phyloP scores from a whole-genome alignment of 2,329 filamentous ascomycete species.

The Aciculosporium take region DNA sequence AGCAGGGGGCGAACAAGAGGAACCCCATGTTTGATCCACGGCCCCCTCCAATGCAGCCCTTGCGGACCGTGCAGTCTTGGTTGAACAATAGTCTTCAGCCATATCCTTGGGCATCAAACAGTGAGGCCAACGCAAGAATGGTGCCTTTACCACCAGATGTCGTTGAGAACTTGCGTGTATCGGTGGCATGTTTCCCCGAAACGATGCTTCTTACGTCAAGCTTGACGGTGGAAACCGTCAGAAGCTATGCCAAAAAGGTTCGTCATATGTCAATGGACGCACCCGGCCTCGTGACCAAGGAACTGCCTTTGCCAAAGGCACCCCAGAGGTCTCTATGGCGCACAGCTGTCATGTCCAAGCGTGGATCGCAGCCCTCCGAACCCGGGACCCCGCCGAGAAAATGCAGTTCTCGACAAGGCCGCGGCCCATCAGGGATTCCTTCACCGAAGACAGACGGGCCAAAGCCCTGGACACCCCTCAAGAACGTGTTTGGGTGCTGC shows the following conservation, averaged over 20 bases:
- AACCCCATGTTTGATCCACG: slow-evolving; percentile 17
- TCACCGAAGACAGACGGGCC: slow-evolving; percentile 10
- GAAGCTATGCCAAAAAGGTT: slow-evolving; percentile 39
- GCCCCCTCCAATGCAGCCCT: slow-evolving; percentile 21
- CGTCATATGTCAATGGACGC: slow-evolving; percentile 23
- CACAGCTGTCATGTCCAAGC: slow-evolving; percentile 19
- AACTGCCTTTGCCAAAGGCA: slow-evolving; percentile 6
- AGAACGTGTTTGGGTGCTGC: slow-evolving; percentile 37
- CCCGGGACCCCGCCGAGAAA: neutral
- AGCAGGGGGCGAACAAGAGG: slow-evolving; percentile 7
- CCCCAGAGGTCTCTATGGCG: slow-evolving; percentile 21
- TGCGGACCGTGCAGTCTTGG: slow-evolving; percentile 23
- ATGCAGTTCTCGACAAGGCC: slow-evolving; percentile 2
- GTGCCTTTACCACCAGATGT: slow-evolving; percentile 39
- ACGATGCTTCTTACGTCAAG: slow-evolving; percentile 43
- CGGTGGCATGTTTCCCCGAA: slow-evolving; percentile 42
- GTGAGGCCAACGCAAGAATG: slow-evolving; percentile 23
- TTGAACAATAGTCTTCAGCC: slow-evolving; percentile 19
- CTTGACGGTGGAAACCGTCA: slow-evolving; percentile 43
- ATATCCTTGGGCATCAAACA: slow-evolving; percentile 15
- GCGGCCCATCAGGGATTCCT: slow-evolving; percentile 7
- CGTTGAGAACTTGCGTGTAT: slow-evolving; percentile 38
- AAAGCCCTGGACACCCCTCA: slow-evolving; percentile 30
- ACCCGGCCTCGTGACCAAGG: slow-evolving; percentile 9
- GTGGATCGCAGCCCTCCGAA: slow-evolving; percentile 7